Conservation (phyloP, 805 yeast genomes). For the Wickerhamomyces tratensis region DNA sequence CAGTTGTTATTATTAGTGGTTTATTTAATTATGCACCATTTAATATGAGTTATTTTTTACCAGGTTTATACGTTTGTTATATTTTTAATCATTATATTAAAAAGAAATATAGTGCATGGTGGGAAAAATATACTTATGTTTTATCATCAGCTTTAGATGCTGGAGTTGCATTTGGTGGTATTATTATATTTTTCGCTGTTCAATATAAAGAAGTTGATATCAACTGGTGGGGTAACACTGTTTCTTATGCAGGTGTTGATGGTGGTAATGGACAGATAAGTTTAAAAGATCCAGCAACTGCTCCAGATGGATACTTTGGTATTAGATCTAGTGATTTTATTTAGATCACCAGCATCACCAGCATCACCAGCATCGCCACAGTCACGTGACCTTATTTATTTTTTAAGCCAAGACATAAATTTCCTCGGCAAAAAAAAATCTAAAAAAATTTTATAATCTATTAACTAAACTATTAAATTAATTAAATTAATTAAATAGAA, state of each 20-base stretch:
- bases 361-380: too few species aligned
- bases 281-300: constrained; percentile 10
- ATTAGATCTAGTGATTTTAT: not conserved
- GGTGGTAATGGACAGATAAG: constrained; percentile 20
- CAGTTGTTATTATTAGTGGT: constrained; percentile 42
- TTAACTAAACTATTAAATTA: too few species aligned
- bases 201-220: constrained; percentile 32
- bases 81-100: constrained; percentile 34
- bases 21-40: constrained; percentile 41
- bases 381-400: too few species aligned
- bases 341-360: too few species aligned
- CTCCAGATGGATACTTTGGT: constrained; percentile 30
- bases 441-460: too few species aligned
- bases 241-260: constrained; percentile 26
- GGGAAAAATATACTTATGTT: constrained; percentile 40
- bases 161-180: constrained; percentile 52
- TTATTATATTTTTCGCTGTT: constrained; percentile 40
- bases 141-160: constrained; percentile 48
- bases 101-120: constrained; percentile 37
- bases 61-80: constrained; percentile 21
- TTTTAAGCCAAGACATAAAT: too few species aligned
- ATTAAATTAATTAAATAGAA: too few species aligned
- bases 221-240: constrained; percentile 63
- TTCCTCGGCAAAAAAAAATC: too few species aligned
- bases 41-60: constrained; percentile 29